Conservation (phyloP, 371 early-diverging fungal genomes). For the Rhizopus sp. region DNA sequence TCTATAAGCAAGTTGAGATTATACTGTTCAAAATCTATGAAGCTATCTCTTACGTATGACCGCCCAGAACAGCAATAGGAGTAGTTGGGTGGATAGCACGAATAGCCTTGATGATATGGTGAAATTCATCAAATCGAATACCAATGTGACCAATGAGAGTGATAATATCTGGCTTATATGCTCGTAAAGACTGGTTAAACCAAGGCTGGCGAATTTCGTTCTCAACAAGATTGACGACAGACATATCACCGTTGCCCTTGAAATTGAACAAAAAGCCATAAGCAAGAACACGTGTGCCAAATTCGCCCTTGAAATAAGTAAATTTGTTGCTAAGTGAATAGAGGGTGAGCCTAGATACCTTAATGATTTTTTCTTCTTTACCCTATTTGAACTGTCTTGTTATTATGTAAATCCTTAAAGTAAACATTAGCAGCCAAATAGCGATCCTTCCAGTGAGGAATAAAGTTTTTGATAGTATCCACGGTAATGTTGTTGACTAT, state of each 20-base stretch:
- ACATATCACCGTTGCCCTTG: slow-evolving; percentile 37
- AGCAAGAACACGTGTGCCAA: slow-evolving; percentile 58
- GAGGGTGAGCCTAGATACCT: not conserved
- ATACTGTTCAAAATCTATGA: not conserved
- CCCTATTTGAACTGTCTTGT: slow-evolving; percentile 55
- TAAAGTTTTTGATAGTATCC: slow-evolving; percentile 38
- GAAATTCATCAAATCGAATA: slow-evolving; percentile 52
- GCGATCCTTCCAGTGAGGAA: slow-evolving; percentile 55
- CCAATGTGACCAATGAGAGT: slow-evolving; percentile 57
- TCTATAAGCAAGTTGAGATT: slow-evolving; percentile 2
- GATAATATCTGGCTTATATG: slow-evolving; percentile 54
- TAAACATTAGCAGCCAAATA: slow-evolving; percentile 61
- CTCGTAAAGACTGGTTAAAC: slow-evolving; percentile 57
- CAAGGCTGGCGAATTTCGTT: slow-evolving; percentile 54
- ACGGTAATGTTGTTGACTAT: slow-evolving; percentile 37
- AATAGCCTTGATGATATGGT: slow-evolving; percentile 49
- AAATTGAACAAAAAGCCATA: slow-evolving; percentile 64
- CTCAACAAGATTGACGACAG: slow-evolving; percentile 44
- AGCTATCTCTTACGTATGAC: slow-evolving; percentile 39
- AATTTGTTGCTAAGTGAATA: slow-evolving; percentile 33
- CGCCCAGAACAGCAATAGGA: slow-evolving; percentile 62
- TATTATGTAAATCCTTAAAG: slow-evolving; percentile 41
- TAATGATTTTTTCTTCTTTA: slow-evolving; percentile 6
- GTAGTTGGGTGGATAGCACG: slow-evolving; percentile 50
- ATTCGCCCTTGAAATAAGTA: slow-evolving; percentile 56